Percentiles rank a stretch among this genome's conserved stretches.
Conservation (phyloP, 2,329 filamentous ascomycete species). For the Colletotrichum caudatum region DNA sequence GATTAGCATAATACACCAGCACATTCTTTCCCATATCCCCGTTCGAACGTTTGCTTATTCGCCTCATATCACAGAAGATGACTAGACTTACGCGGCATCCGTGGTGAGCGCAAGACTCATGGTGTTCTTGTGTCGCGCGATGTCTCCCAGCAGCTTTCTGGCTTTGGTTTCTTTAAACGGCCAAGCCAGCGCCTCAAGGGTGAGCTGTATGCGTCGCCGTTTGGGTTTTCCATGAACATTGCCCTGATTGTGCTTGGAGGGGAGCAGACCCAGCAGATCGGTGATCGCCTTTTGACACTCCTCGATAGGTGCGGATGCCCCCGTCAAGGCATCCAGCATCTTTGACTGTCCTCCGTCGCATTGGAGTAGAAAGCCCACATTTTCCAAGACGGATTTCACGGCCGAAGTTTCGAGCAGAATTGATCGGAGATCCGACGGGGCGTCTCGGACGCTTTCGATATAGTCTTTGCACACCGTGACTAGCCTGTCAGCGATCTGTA, state of each 20-base stretch:
- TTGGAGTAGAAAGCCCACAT: background rate
- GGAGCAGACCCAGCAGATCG: background rate
- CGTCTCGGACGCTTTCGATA: background rate
- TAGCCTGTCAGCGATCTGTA: constrained; percentile 6
- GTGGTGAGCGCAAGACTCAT: background rate
- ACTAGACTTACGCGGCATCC: background rate
- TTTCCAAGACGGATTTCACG: accelerated
- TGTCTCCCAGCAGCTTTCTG: background rate
- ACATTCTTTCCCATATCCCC: background rate
- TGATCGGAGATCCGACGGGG: background rate
- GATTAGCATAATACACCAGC: background rate
- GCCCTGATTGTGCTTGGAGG: background rate
- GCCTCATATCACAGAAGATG: background rate
- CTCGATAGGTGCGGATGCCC: background rate
- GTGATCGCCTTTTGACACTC: background rate
- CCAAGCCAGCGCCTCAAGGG: background rate
- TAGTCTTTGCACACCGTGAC: background rate
- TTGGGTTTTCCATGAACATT: accelerated
- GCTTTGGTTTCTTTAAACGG: background rate
- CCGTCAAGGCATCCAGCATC: background rate
- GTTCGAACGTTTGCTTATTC: accelerated
- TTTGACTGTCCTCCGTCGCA: background rate
- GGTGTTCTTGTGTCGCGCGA: background rate
- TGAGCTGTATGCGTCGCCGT: background rate
- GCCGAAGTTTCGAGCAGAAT: background rate